A percentile compares a stretch with the other conserved stretches of the same genome.
phyloP scores from a whole-genome alignment of 169 alveolate genomes.

The Plasmodium gaboni region DNA sequence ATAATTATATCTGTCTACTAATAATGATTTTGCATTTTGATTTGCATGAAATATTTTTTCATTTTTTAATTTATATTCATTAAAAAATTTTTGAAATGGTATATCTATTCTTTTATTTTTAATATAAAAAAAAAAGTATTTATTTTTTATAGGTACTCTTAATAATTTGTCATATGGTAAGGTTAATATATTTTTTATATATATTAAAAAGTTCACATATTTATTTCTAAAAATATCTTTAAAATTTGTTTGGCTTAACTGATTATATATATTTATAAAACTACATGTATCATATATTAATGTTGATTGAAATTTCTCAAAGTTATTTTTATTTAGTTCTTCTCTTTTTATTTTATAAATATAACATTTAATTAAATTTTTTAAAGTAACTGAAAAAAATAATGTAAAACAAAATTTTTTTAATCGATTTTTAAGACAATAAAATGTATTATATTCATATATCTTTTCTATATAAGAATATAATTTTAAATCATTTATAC shows the following conservation, averaged over 20 bases:
- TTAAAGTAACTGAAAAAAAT: conserved; percentile 59
- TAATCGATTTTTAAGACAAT: conserved; percentile 55
- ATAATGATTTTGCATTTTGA: no score
- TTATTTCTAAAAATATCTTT: conserved; percentile 46
- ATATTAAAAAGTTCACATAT: conserved; percentile 52
- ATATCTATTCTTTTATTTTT: conserved; percentile 65
- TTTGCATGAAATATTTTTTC: background rate
- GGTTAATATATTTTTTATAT: conserved; percentile 41
- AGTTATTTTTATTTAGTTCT: conserved; percentile 34
- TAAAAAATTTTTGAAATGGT: conserved; percentile 21
- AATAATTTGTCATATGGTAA: conserved; percentile 41
- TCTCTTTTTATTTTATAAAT: conserved; percentile 62
- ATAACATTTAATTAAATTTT: conserved; percentile 71
- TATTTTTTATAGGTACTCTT: conserved; percentile 31
- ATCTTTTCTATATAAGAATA: conserved; percentile 57
- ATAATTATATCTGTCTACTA: no score
- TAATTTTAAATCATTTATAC: conserved; percentile 57
- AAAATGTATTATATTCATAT: conserved; percentile 32
- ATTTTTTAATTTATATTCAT: conserved; percentile 11
- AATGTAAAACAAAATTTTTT: conserved; percentile 52
- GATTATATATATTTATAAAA: conserved; percentile 64
- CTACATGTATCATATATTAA: conserved; percentile 73
- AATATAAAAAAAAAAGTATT: conserved; percentile 44
- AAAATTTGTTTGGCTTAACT: conserved; percentile 21
- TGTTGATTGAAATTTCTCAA: conserved; percentile 60